Percentiles rank a stretch among this genome's conserved stretches.
Evolutionary conservation across 2,329 filamentous ascomycete species (phyloP).

Genomic region (Sporothrix protearum): DNA sequence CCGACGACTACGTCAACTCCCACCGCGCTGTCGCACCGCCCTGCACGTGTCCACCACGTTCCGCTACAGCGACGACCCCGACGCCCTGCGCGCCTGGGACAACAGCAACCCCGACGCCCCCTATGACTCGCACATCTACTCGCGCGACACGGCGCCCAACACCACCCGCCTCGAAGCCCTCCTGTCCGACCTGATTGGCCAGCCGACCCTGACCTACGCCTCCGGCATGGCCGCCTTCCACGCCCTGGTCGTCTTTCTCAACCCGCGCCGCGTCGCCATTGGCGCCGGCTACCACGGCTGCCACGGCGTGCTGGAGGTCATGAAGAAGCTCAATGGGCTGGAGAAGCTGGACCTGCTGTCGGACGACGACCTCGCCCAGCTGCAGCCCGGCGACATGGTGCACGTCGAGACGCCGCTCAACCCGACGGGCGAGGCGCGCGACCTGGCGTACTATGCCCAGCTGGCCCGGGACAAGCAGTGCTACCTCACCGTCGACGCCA

Average conservation of each 20-base stretch:
- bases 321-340: conserved; percentile 72
- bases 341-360: conserved; percentile 64
- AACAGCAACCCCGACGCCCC: conserved; percentile 54
- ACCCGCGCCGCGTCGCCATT: conserved; percentile 78
- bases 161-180: conserved; percentile 81
- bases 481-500: conserved; percentile 79
- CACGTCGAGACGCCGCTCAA: conserved; percentile 94
- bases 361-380: conserved; percentile 46
- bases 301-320: conserved; percentile 74
- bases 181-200: conserved; percentile 68
- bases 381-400: conserved; percentile 76
- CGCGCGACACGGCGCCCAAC: conserved; percentile 73
- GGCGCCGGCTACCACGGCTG: conserved; percentile 89
- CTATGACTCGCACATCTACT: conserved; percentile 73
- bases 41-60: conserved; percentile 91
- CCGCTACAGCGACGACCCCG: conserved; percentile 70
- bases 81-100: conserved; percentile 52
- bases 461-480: conserved; percentile 71
- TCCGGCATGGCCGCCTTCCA: conserved; percentile 88
- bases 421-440: conserved; percentile 75
- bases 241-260: conserved; percentile 76
- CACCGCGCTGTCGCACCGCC: conserved; percentile 81
- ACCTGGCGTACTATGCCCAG: conserved; percentile 67
- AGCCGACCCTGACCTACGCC: conserved; percentile 69
- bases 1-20: conserved; percentile 71